Conservation (phyloP, 768 basidiomycete genomes). For the Naematelia aurantialba region DNA sequence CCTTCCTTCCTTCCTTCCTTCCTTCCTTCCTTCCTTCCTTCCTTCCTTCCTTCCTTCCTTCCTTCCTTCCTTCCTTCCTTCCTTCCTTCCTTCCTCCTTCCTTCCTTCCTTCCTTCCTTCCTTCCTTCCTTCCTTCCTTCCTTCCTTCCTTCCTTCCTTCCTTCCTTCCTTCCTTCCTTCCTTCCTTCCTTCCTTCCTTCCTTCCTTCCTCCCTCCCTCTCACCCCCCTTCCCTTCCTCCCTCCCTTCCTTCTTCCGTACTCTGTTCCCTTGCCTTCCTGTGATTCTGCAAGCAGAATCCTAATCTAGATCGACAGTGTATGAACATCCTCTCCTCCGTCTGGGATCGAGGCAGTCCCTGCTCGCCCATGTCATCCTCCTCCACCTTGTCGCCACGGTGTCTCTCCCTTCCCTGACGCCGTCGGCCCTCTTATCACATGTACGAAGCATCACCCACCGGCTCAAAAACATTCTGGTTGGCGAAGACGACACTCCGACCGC, state of each 20-base stretch:
- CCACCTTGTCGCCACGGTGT: slow-evolving; percentile 23
- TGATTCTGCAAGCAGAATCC: neutral
- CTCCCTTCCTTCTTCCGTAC: neutral
- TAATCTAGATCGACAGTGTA: slow-evolving; percentile 27
- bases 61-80: slow-evolving; percentile 2
- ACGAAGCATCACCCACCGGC: slow-evolving; percentile 2
- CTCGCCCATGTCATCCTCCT: slow-evolving; percentile 32
- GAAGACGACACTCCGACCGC: slow-evolving; percentile 5
- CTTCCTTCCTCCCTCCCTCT: neutral
- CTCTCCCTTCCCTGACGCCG: slow-evolving; percentile 26
- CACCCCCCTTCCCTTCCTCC: neutral
- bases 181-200: slow-evolving; percentile 2
- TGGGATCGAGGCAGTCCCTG: slow-evolving; percentile 20
- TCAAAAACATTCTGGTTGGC: neutral
- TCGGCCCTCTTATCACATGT: slow-evolving; percentile 1
- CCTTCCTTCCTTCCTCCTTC: slow-evolving; percentile 2
- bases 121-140: neutral
- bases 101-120: neutral
- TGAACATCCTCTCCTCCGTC: slow-evolving; percentile 30
- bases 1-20: slow-evolving; percentile 1
- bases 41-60: slow-evolving; percentile 54
- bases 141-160: slow-evolving; percentile 48
- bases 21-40: slow-evolving; percentile 2
- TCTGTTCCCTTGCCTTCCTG: neutral
- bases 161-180: slow-evolving; percentile 49